Evolutionary conservation across 495 filamentous ascomycete genomes (phyloP).

Genomic region (Polyplosphaeria fusca): DNA sequence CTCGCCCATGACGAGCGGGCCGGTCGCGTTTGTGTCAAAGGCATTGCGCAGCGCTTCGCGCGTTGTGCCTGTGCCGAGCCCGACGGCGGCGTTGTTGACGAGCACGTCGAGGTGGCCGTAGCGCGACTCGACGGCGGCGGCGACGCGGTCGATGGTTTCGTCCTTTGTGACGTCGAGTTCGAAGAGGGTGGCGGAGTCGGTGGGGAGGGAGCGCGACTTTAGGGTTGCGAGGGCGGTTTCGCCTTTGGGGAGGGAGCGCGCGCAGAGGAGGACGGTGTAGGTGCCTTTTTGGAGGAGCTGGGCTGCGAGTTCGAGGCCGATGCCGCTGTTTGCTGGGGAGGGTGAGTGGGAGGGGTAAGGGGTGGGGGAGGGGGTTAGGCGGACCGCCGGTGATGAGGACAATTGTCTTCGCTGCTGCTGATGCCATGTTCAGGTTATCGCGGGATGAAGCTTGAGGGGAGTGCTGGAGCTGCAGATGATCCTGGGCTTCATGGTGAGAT

Average conservation of each 20-base stretch:
- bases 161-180: conserved; percentile 35
- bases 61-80: background rate
- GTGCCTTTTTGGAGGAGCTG: conserved; percentile 34
- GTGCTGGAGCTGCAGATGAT: no score
- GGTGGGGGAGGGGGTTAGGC: background rate
- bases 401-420: conserved; percentile 4
- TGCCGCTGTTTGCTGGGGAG: conserved; percentile 38
- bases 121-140: conserved; percentile 5
- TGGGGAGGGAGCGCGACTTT: conserved; percentile 26
- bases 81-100: conserved; percentile 31
- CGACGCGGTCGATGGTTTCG: conserved; percentile 26
- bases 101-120: conserved; percentile 31
- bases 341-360: background rate
- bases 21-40: conserved; percentile 41
- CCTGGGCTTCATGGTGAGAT: no score
- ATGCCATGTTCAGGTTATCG: no score
- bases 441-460: no score
- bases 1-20: conserved; percentile 33
- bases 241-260: conserved; percentile 38
- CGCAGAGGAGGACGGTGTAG: conserved; percentile 42
- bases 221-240: conserved; percentile 35
- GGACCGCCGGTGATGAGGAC: conserved; percentile 26
- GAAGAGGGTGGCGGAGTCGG: conserved; percentile 19
- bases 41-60: conserved; percentile 10
- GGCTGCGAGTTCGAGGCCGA: conserved; percentile 41